Evolutionary conservation across 352 stramenopile species (phyloP), one percentile per base, ranked within the genome.

Genomic region (Phytophthora crassamura): DNA sequence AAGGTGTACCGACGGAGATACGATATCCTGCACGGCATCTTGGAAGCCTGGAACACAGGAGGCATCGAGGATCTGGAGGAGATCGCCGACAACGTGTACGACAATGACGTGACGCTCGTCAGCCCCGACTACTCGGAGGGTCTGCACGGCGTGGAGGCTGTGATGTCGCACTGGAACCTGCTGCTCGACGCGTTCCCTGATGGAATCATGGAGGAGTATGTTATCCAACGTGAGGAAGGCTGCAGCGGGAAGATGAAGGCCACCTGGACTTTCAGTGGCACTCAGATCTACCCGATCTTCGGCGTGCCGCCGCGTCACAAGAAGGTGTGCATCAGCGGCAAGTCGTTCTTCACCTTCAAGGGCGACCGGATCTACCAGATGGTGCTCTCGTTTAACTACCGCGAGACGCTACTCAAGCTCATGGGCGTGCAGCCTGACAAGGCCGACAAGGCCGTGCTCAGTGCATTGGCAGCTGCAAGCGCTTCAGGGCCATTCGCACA

Each of bases 141-240:
- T 18, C 59, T 93, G 25, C 75, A 78, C 51, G 84, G 84, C 18
- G 77, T 91, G 6, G 63, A 89, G 49, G 80, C 80, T 33, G 68
- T 93, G n/a, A 82, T 93, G 84, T 74, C 75, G 18, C 82, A 93
- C 69, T 93, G 84, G 84, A 83, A 73, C 28, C 34, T 79, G 53
- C 57, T 93, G 36, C 55, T 93, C 32, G 84, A 93, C 55, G 80
- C 78, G 8, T 93, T 93, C 52, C 84, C 84, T 5, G 84, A 93
- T 55, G 84, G 84, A 34, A 90, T 93, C 56, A 93, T 93, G 84
- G 84, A 93, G 49, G 84, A 93, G 55, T 93, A 93, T 63, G 66
- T 86, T 50, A 90, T 93, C 57, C 69, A 88, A 53, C 75, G 79
- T 15, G 84, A 89, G 9, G 80, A 82, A 70, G 48, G 69, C 25